Evolutionary conservation across 2,329 filamentous ascomycete species (phyloP).

Genomic region (Aureobasidium leucospermi): DNA sequence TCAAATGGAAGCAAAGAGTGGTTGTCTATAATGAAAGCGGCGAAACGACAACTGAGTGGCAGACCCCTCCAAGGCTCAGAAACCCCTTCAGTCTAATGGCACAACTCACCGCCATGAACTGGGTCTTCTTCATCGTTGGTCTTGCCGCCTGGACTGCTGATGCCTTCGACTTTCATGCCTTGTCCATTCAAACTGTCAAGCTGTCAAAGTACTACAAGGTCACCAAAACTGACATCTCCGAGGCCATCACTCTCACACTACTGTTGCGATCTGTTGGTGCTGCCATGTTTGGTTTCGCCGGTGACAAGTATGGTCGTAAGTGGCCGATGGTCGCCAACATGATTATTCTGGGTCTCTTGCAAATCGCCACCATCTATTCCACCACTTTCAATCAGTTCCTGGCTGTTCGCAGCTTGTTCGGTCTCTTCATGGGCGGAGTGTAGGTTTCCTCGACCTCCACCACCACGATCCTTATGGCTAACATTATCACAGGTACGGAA

Average conservation of each 20-base stretch:
- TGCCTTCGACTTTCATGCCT: constrained; percentile 75
- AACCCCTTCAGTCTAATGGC: constrained; percentile 65
- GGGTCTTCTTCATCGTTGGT: constrained; percentile 68
- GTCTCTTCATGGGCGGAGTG: constrained; percentile 73
- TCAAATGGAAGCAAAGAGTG: constrained; percentile 67
- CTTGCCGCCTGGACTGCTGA: constrained; percentile 73
- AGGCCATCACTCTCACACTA: constrained; percentile 68
- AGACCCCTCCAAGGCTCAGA: constrained; percentile 55
- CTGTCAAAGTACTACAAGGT: constrained; percentile 52
- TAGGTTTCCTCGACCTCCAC: not conserved
- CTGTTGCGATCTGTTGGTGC: constrained; percentile 69
- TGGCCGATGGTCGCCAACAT: constrained; percentile 75
- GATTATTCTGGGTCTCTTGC: constrained; percentile 61
- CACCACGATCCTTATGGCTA: not conserved
- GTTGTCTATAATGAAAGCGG: constrained; percentile 58
- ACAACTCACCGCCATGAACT: constrained; percentile 57
- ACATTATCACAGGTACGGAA: constrained; percentile 48
- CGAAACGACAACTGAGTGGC: constrained; percentile 62
- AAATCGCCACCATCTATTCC: constrained; percentile 73
- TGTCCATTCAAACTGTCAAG: constrained; percentile 71
- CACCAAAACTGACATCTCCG: constrained; percentile 62
- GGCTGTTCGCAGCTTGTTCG: constrained; percentile 66
- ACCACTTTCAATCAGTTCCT: constrained; percentile 65
- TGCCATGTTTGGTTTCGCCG: constrained; percentile 66
- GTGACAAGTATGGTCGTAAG: constrained; percentile 74